Evolutionary conservation across 768 basidiomycete species (phyloP).

Genomic region (Tylopilus plumbeoviolaceoides): DNA sequence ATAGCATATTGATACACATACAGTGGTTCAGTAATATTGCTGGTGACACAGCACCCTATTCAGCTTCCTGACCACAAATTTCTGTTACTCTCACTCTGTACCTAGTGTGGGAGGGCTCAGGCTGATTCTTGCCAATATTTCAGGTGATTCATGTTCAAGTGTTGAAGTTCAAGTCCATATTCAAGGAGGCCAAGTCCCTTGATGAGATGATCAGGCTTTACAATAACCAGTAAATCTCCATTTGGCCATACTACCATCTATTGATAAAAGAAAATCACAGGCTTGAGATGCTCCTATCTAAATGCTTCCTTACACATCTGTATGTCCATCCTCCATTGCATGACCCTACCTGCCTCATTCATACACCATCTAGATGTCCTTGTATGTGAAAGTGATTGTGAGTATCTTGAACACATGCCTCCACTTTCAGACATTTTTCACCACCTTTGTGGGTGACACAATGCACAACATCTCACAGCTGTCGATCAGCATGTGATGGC

Average conservation of each 20-base stretch:
- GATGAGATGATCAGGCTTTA: constrained; percentile 64
- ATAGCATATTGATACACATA: no score
- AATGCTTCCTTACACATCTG: constrained; percentile 63
- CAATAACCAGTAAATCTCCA: constrained; percentile 56
- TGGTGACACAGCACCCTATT: constrained; percentile 48
- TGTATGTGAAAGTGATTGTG: constrained; percentile 61
- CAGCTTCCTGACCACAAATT: constrained; percentile 72
- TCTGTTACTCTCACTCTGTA: constrained; percentile 29
- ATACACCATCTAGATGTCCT: constrained; percentile 45
- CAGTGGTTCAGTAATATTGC: not conserved
- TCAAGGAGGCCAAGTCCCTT: no score
- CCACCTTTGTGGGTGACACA: constrained; percentile 55
- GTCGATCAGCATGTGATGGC: no score
- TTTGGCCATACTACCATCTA: not conserved
- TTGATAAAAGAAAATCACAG: constrained; percentile 36
- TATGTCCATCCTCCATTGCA: constrained; percentile 26
- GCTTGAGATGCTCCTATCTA: constrained; percentile 53
- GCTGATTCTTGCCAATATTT: constrained; percentile 1
- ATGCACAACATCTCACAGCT: constrained; percentile 53
- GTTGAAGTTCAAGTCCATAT: no score
- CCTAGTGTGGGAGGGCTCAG: no score
- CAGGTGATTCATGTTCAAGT: no score
- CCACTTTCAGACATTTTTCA: constrained; percentile 63
- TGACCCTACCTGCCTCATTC: not conserved
- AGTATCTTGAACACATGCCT: constrained; percentile 72